A percentile compares a stretch with the other conserved stretches of the same genome.
Evolutionary conservation across 2,329 filamentous ascomycete species (phyloP).

Genomic region (Trichoderma semiorbis): DNA sequence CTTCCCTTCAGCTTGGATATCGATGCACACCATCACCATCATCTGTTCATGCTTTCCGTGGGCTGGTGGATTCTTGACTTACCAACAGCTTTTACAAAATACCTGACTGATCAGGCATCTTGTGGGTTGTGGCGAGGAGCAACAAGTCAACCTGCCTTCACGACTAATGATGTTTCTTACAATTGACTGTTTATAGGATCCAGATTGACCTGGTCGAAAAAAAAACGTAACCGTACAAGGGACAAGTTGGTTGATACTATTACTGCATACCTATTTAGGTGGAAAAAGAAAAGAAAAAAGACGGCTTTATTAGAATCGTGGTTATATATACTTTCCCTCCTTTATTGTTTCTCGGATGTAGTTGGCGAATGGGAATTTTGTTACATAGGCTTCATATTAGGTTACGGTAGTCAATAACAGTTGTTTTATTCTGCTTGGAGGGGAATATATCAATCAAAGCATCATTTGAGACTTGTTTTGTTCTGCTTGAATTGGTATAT

Average conservation of each 20-base stretch:
- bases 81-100: neutral
- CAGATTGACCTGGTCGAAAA: neutral
- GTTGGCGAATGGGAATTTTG: neutral
- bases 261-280: neutral
- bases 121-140: neutral
- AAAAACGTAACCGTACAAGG: neutral
- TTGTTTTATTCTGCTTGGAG: neutral
- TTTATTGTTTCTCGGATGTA: neutral
- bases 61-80: neutral
- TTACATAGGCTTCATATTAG: neutral
- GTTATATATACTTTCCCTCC: neutral
- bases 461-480: neutral
- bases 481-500: neutral
- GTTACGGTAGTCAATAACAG: neutral
- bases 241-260: neutral
- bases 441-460: neutral
- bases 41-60: neutral
- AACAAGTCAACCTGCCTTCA: neutral
- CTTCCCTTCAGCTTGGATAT: neutral
- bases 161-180: neutral
- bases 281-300: neutral
- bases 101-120: neutral
- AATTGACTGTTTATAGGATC: constrained; percentile 1
- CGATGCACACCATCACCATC: neutral
- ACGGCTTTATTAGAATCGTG: neutral